Base-by-base conservation (phyloP, 441 rosid genomes). In the Erysimum cheiri region DNA sequence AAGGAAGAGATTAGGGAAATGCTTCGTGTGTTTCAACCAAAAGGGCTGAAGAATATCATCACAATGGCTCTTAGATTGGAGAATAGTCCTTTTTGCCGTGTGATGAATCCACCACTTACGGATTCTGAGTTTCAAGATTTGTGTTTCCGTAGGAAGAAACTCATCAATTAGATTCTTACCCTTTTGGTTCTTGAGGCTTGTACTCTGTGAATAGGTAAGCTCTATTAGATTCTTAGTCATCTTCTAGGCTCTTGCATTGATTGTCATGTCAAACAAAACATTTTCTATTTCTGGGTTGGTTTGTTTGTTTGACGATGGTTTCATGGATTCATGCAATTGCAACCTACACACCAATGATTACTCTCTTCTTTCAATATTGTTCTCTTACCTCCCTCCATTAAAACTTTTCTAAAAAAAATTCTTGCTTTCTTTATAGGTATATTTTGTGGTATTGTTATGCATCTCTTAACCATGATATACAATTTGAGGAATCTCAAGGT, bases 121-220 rank as follows among this genome's bases (percentile, higher is more conserved):
- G 10, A 44, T 44, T 44, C 49, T 44, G 49, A 44, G 24, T 17
- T 53, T 53, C 11, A n/a, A 53, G 58, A 52, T 12, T 13, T 26
- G 10, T 12, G 17, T 26, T 13, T 3, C 2, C 33, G 31, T 1
- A 6, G 35, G 7, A 52, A 26, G 15, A 24, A 49, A n/a, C 5
- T 12, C 44, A 40, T 13, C 15, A 12, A 0, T 40, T 40, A 40
- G 44, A 13, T 40, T 40, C 33, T 31, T 31, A 3, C 36, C 36
- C 8, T 33, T 33, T 64, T 33, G 41, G 62, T 56, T 33, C 55
- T 5, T 4, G 28, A 2, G 13, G 48, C 67, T 60, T 37, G 24
- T 48, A 19, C 58, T 69, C 15, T 59, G 60, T 70, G 67, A 31
- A 60, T 70, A 50, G 67, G 67, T 60, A 50, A 50, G 44, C 36